Evolutionary conservation across 2,329 filamentous ascomycete genomes (phyloP), one percentile per base, ranked within the genome.

Genomic region (Drechslerella stenobrocha): DNA sequence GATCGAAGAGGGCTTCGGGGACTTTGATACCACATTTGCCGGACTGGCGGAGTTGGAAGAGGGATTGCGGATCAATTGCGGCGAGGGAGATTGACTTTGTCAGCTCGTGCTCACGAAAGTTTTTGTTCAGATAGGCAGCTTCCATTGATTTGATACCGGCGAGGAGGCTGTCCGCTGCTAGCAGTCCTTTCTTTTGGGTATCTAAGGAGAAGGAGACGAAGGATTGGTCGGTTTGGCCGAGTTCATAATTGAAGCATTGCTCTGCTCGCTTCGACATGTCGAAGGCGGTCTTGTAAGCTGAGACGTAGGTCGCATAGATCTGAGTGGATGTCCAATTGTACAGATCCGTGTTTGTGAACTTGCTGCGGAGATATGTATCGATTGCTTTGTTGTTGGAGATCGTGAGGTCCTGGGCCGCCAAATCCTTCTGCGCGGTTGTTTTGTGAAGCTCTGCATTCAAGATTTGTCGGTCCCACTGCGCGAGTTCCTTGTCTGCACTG

Each of bases 301-400:
- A 22, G 15, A 46, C 35, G 40, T 52, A 61, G 7, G 34, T 13
- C 1, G 24, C 40, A 11, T 30, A 52, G 6, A 44, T 40, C 3
- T 30, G 40, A 3, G 22, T 24, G 3, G 50, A 55, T 23, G 44
- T 46, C 60, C 60, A 65, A 23, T 37, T 37, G 18, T 65, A 65
- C 3, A 65, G 30, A 9, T 65, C 34, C 23, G 48, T 24, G 24
- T 58, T 65, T 8, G 60, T 57, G 30, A 45, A 65, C 35, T 65
- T 58, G 8, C 30, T 32, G 4, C 47, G 35, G 9, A 64, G 35
- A 20, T 53, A 61, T 5, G 47, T 13, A 20, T 52, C 47, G 11
- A 52, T 52, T 9, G 28, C 47, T 13, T 52, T 18, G 18, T 34
- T 37, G 28, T 52, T 52, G 2, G 47, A 26, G 24, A 52, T 52